These are phyloP conservation scores for Nephelium lappaceum DNA, from an alignment of 345 rosid species.

Conservation along the genomic window DNA sequence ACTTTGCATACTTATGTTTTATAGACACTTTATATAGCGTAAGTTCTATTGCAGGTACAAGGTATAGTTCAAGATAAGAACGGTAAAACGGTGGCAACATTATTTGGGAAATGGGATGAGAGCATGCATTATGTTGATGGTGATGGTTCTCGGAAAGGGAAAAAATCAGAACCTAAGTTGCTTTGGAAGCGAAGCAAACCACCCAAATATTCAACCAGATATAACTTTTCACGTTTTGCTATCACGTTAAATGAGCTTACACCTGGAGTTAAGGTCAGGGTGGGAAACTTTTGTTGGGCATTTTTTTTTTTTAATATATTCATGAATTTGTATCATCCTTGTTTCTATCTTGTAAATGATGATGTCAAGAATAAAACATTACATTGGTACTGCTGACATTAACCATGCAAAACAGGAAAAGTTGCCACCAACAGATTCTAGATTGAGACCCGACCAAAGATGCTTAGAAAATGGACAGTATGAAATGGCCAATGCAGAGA, in stretches of 20 bases:
- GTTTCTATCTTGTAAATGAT: neutral
- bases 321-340: neutral
- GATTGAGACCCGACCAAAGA: conserved; percentile 50
- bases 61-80: conserved; percentile 43
- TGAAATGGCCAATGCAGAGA: conserved; percentile 45
- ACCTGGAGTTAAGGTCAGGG: conserved; percentile 34
- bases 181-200: conserved; percentile 43
- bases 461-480: conserved; percentile 44
- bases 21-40: neutral
- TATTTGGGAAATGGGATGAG: conserved; percentile 53
- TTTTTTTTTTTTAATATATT: neutral
- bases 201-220: conserved; percentile 30
- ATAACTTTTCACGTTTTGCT: conserved; percentile 40
- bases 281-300: neutral
- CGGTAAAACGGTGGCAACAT: conserved; percentile 42
- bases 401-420: conserved; percentile 30
- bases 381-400: neutral
- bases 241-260: conserved; percentile 47
- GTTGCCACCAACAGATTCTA: conserved; percentile 52
- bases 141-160: conserved; percentile 27
- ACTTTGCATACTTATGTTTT: neutral
- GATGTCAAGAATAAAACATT: neutral
- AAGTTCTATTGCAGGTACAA: conserved; percentile 29
- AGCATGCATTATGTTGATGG: conserved; percentile 37
- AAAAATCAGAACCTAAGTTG: conserved; percentile 29